Base-by-base conservation (phyloP, 2,329 filamentous ascomycete genomes). In the Didymellaceae sp. region DNA sequence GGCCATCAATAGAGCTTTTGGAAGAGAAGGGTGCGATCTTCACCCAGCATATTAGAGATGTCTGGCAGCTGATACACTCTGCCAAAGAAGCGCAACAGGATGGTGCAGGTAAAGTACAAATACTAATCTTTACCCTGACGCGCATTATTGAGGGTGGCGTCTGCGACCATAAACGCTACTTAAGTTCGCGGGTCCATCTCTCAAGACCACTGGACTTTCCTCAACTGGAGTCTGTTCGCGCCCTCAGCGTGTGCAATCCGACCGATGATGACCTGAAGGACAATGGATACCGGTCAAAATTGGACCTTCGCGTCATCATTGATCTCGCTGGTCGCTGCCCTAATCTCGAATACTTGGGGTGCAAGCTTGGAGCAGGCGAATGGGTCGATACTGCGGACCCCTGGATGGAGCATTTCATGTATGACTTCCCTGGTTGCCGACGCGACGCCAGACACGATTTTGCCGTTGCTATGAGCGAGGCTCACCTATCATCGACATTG, bases 361-460 rank as follows among this genome's bases (percentile, higher is more conserved):
- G 52, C 18, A 32, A 45, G 25, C 25, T 44, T 25, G 46, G 51
- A 9, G 37, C 26, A 13, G 26, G 34, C 22, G 40, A 48, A 24
- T 57, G 42, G 46, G n/a, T 43, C 26, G 25, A 11, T 6, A 18
- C 20, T 17, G 30, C 20, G 25, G 40, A 43, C 20, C 40, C 28
- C 32, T 30, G 22, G 6, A 24, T 31, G 18, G 33, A 38, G 21
- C 26, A 45, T 37, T 48, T 35, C 40, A 53, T 31, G 17, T 47
- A 45, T 3, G 61, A 65, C 20, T 54, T 48, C 32, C 45, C 38
- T 30, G 62, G 62, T 11, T 56, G 53, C 22, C 56, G 46, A 10
- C 54, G 57, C 8, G 59, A 65, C 37, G 48, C 56, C 2, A 54
- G 61, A 18, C 43, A 58, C 11, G 54, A 55, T 13, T 37, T 64